Evolutionary conservation across 768 basidiomycete genomes (phyloP).

Genomic region (Rubroboletus pulcherrimus): DNA sequence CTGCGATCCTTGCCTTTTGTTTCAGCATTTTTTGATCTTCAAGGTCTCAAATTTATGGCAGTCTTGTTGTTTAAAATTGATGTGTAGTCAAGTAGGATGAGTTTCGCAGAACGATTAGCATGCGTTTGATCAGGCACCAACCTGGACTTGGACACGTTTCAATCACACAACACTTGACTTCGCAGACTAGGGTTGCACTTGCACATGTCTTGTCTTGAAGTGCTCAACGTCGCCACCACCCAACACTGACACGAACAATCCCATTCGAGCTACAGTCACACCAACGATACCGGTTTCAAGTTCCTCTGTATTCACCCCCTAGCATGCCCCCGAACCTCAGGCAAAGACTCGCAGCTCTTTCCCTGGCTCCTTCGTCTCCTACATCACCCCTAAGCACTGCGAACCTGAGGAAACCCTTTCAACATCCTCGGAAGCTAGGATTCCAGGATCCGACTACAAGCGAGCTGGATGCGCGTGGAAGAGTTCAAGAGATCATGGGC

Average conservation of each 20-base stretch:
- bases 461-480: slow-evolving; percentile 35
- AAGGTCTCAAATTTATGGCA: no score
- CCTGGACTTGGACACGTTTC: slow-evolving; percentile 1
- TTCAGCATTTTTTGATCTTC: no score
- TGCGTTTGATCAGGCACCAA: neutral
- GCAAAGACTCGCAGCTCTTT: slow-evolving; percentile 63
- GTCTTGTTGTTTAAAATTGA: neutral
- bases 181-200: slow-evolving; percentile 1
- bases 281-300: neutral
- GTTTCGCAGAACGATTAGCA: neutral
- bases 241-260: neutral
- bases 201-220: slow-evolving; percentile 11
- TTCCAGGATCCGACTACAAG: slow-evolving; percentile 24
- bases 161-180: neutral
- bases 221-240: neutral
- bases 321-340: slow-evolving; percentile 47
- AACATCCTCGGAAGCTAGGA: slow-evolving; percentile 50
- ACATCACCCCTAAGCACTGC: slow-evolving; percentile 30
- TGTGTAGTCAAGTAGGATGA: neutral
- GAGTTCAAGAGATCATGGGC: slow-evolving; percentile 60
- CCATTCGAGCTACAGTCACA: neutral
- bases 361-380: slow-evolving; percentile 50
- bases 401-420: slow-evolving; percentile 40
- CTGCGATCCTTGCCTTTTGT: no score
- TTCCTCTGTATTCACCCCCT: neutral